Evolutionary conservation across 345 rosid species (phyloP), one percentile per base, ranked within the genome.

Genomic region (Brassica incana): DNA sequence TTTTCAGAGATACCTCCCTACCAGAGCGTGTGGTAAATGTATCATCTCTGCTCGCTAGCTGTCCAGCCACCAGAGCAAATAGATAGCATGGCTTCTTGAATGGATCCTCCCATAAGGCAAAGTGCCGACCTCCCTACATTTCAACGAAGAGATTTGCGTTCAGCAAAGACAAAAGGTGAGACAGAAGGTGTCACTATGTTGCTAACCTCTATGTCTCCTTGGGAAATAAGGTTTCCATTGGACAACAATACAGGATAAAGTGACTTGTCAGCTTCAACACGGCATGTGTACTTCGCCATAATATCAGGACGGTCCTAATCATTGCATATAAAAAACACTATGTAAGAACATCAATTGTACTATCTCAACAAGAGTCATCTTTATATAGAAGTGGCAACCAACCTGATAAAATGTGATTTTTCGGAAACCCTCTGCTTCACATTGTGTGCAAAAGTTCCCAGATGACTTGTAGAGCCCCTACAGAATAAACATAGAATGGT

Each of bases 391-490:
- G 73, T 62, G 62, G 73, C 38, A 32, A 78, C 33, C 32, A 65
- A 93, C 99, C 95, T 96, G 98, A 81, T 90, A 96, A 83, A 83
- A 96, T 64, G 98, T 96, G 69, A 96, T 93, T 78, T 92, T 93
- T n/a, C 95, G 88, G 82, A 96, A 96, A 73, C 97, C 98, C 86
- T 96, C 99, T 33, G 99, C 98, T 89, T 95, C 98, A 67, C 99
- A 93, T 76, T 95, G 99, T 8, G 99, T 93, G 85, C 99, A 93
- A 85, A 92, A 96, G 81, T 88, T 91, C 75, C 92, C 92, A 72
- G 98, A 91, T 48, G 99, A 88, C 85, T 90, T 89, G 91, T 93
- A 96, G 76, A 96, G 98, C 66, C 97, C 99, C 99, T 93, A 69
- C 66, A 65, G 52, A 77, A 73, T 25, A 75, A 36, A 30, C 3